Percentiles rank a stretch among this genome's conserved stretches.
These are phyloP conservation scores for Phoenix dactylifera DNA, from an alignment of 176 grass and related monocot genomes.

Conservation along the genomic window DNA sequence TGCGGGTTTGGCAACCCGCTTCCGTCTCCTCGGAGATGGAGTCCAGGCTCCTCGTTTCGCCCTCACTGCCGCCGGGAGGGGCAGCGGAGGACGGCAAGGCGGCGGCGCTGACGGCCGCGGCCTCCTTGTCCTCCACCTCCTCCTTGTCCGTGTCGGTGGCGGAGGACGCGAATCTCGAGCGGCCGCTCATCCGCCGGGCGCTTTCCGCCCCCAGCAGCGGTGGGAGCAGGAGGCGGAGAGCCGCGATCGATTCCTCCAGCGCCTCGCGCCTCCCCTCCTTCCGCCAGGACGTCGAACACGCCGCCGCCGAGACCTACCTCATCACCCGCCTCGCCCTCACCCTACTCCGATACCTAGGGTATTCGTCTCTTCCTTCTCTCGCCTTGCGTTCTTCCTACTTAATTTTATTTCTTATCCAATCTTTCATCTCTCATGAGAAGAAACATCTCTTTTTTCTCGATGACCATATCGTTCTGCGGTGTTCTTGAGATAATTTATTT, in stretches of 20 bases:
- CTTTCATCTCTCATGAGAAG: no score
- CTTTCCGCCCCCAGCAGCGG: background rate
- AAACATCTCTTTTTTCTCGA: no score
- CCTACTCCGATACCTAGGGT: slow-evolving; percentile 95
- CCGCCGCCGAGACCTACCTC: slow-evolving; percentile 57
- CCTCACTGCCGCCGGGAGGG: no score
- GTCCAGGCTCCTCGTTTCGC: background rate
- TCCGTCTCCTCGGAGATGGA: no score
- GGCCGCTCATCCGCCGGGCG: background rate
- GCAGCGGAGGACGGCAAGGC: background rate
- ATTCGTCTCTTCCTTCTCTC: slow-evolving; percentile 14
- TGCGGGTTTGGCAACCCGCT: no score
- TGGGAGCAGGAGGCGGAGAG: slow-evolving; percentile 9
- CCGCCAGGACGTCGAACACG: slow-evolving; percentile 25
- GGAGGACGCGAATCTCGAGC: background rate
- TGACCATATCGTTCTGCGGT: no score
- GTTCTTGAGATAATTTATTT: no score
- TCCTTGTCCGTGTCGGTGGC: background rate
- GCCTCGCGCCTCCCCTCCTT: slow-evolving; percentile 16
- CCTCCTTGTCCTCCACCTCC: background rate
- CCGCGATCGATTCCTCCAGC: slow-evolving; percentile 3
- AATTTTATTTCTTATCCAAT: background rate
- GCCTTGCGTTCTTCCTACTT: background rate
- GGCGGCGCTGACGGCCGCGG: no score
- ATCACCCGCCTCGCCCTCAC: slow-evolving; percentile 64